Evolutionary conservation across 2,329 filamentous ascomycete genomes (phyloP), one percentile per base, ranked within the genome.

Genomic region (Fusarium udum): DNA sequence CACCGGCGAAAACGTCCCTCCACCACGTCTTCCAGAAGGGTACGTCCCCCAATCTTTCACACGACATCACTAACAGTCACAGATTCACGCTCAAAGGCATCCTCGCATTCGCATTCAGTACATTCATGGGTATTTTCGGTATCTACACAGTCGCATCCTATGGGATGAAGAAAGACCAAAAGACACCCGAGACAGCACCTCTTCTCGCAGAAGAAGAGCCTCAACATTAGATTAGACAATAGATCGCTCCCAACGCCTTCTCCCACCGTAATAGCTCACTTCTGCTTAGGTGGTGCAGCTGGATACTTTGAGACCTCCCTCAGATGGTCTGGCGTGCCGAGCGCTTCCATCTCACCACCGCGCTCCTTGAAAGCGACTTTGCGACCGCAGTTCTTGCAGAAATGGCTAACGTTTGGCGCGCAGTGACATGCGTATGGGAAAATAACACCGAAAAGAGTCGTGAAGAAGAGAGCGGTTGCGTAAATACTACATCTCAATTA

Each of bases 51-150:
- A 7, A 15, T 7, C 12, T 16, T 16, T 18, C 31, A 4, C 24
- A 22, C n/a, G 24, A 39, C 34, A 26, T 26, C 32, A 11, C 69
- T 75, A 31, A 64, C 57, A 42, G 24, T 5, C 36, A 6, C 40
- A 87, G 86, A 2, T 95, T 95, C 79, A 93, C 91, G 1, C 80
- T 90, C 0, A 86, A 87, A 40, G 94, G 93, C 13, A 92, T 93
- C 48, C 88, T 94, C 3, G 93, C 93, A 16, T 82, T 96, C 74
- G 91, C 91, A 5, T 93, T 95, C 78, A 93, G 91, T 77, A 88
- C 88, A 71, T 71, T 95, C 7, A 87, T 87, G 22, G 94, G 92
- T 6, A 84, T 95, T 55, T 75, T 93, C 12, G 93, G 93, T 14
- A 85, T 95, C 75, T 86, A 82, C 0, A 88, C 90, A 18, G 90